A percentile compares a stretch with the other conserved stretches of the same genome.
These are phyloP conservation scores for Dianthus caryophyllus DNA, from an alignment of 148 eudicot species.

Conservation along the genomic window DNA sequence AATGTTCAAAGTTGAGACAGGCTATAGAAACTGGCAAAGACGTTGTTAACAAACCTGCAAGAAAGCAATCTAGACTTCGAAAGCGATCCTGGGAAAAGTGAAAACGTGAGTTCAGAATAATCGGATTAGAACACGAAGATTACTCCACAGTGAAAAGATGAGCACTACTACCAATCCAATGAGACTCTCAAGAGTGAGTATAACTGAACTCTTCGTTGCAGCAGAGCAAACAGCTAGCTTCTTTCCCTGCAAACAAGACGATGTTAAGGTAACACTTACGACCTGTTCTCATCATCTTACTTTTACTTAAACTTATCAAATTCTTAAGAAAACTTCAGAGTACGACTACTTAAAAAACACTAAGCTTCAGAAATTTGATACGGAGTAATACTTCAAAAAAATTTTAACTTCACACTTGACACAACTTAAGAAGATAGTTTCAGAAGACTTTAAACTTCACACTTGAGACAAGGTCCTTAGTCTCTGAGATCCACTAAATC, in stretches of 20 bases:
- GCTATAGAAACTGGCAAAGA: neutral
- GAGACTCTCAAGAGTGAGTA: slow-evolving; percentile 87
- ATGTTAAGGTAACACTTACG: neutral
- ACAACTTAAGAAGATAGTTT: too few relatives aligned
- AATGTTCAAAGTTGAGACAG: neutral
- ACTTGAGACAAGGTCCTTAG: too few relatives aligned
- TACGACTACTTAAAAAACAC: too few relatives aligned
- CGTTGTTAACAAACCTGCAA: slow-evolving; percentile 60
- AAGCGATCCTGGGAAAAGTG: slow-evolving; percentile 66
- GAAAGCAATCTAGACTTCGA: slow-evolving; percentile 88
- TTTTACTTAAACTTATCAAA: too few relatives aligned
- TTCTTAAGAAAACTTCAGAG: too few relatives aligned
- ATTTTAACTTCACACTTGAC: too few relatives aligned
- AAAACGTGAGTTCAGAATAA: neutral
- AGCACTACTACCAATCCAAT: slow-evolving; percentile 67
- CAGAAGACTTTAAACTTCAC: too few relatives aligned
- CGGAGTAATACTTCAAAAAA: too few relatives aligned
- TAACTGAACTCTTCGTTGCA: slow-evolving; percentile 95
- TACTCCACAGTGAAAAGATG: slow-evolving; percentile 1
- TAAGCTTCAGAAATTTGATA: too few relatives aligned
- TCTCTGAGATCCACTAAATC: neutral
- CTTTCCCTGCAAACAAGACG: slow-evolving; percentile 52
- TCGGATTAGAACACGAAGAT: neutral
- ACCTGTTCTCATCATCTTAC: too few relatives aligned
- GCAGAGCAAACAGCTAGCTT: slow-evolving; percentile 94